These are phyloP conservation scores for Solanum hybrid DNA, from an alignment of 305 asterid genomes.

Conservation along the genomic window DNA sequence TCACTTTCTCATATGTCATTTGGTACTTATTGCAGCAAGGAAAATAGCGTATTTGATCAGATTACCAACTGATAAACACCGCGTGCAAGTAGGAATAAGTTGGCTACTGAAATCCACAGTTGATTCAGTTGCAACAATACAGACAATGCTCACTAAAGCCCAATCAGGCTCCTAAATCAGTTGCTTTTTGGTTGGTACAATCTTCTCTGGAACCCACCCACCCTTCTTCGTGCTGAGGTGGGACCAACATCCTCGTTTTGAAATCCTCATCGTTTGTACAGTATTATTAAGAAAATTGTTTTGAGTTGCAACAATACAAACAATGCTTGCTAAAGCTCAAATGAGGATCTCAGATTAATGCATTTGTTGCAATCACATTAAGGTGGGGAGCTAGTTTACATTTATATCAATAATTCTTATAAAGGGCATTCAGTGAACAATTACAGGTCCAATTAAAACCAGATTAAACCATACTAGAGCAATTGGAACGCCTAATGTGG, in stretches of 20 bases:
- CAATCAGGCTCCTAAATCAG: constrained; percentile 27
- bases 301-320: constrained; percentile 52
- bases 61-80: constrained; percentile 85
- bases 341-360: constrained; percentile 18
- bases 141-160: constrained; percentile 47
- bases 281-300: background rate
- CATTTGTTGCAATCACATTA: background rate
- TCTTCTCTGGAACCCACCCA: background rate
- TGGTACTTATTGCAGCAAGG: constrained; percentile 51
- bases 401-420: background rate
- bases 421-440: background rate
- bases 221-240: background rate
- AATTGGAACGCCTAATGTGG: no score
- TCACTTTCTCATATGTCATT: background rate
- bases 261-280: background rate
- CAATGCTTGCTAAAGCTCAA: constrained; percentile 40
- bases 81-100: constrained; percentile 75
- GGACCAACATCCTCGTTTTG: background rate
- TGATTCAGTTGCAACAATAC: constrained; percentile 67
- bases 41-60: constrained; percentile 76
- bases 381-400: background rate
- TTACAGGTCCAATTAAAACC: background rate
- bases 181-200: background rate
- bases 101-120: constrained; percentile 83
- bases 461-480: no score